A percentile compares a stretch with the other conserved stretches of the same genome.
phyloP scores from a whole-genome alignment of 169 alveolate species.

The Eimeria tenella region DNA sequence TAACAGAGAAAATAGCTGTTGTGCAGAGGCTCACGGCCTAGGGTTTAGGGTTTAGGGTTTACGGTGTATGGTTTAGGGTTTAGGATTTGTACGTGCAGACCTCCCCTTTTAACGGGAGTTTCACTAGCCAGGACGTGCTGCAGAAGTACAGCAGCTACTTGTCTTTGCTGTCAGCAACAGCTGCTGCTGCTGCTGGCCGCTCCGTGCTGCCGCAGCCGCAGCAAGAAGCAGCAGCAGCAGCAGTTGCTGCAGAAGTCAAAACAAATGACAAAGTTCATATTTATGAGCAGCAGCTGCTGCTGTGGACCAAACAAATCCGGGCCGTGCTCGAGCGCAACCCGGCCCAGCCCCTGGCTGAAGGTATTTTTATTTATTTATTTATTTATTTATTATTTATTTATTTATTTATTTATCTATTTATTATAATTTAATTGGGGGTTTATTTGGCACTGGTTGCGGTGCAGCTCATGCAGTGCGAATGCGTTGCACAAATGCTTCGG shows the following conservation, averaged over 20 bases:
- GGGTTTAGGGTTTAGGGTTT: too few relatives aligned
- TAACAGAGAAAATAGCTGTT: too few relatives aligned
- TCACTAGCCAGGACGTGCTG: slow-evolving; percentile 94
- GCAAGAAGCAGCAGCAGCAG: background rate
- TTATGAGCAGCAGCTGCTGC: slow-evolving; percentile 94
- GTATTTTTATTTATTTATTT: slow-evolving; percentile 28
- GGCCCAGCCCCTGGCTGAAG: slow-evolving; percentile 93
- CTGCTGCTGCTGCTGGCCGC: slow-evolving; percentile 94
- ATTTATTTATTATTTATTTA: background rate
- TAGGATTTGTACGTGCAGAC: too few relatives aligned
- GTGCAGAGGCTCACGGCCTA: too few relatives aligned
- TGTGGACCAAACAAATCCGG: slow-evolving; percentile 96
- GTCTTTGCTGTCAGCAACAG: slow-evolving; percentile 93
- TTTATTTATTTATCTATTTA: background rate
- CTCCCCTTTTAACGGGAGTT: slow-evolving; percentile 81
- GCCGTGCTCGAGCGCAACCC: slow-evolving; percentile 95
- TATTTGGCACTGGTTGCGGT: background rate
- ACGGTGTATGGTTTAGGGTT: too few relatives aligned
- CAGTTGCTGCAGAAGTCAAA: slow-evolving; percentile 51
- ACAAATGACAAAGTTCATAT: slow-evolving; percentile 94
- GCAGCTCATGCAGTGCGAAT: too few relatives aligned
- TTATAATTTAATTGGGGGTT: background rate
- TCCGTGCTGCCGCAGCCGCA: slow-evolving; percentile 95
- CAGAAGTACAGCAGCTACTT: slow-evolving; percentile 95
- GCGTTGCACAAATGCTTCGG: too few relatives aligned